Evolutionary conservation across 495 filamentous ascomycete species (phyloP).

Genomic region (Daldinia concentrica): DNA sequence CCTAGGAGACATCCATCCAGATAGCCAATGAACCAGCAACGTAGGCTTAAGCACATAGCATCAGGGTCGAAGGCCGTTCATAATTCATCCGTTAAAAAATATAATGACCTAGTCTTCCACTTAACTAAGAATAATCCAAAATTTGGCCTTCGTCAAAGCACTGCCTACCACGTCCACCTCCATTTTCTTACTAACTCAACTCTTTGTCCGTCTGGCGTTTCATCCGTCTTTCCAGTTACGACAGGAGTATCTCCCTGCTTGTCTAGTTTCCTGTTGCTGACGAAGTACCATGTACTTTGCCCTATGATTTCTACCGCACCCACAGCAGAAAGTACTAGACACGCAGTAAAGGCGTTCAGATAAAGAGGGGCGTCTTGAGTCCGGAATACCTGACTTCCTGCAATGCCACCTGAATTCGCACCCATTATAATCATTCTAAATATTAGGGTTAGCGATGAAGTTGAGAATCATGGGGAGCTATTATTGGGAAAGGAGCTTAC

Average conservation of each 20-base stretch:
- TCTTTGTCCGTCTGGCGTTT: conserved; percentile 23
- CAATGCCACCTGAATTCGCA: conserved; percentile 62
- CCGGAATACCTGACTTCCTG: conserved; percentile 64
- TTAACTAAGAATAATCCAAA: not conserved
- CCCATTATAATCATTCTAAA: conserved; percentile 63
- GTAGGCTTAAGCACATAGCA: too few species aligned
- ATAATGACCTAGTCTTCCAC: too few species aligned
- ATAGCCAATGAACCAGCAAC: too few species aligned
- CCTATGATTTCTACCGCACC: conserved; percentile 23
- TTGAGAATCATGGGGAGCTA: not conserved
- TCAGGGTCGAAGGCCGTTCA: too few species aligned
- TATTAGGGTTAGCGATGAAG: conserved; percentile 14
- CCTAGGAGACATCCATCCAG: too few species aligned
- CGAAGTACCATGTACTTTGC: conserved; percentile 25
- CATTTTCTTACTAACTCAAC: conserved; percentile 35
- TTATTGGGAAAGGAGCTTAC: conserved; percentile 48
- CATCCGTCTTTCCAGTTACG: conserved; percentile 23
- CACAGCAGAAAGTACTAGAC: conserved; percentile 29
- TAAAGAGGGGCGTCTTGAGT: conserved; percentile 62
- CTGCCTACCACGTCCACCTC: conserved; percentile 35
- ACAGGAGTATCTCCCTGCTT: conserved; percentile 23
- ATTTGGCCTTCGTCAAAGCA: not conserved
- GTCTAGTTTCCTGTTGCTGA: conserved; percentile 32
- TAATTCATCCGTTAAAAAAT: too few species aligned
- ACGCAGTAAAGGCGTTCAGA: conserved; percentile 28